Base-by-base conservation (phyloP, 805 yeast genomes). In the Dipodascus albidus region DNA sequence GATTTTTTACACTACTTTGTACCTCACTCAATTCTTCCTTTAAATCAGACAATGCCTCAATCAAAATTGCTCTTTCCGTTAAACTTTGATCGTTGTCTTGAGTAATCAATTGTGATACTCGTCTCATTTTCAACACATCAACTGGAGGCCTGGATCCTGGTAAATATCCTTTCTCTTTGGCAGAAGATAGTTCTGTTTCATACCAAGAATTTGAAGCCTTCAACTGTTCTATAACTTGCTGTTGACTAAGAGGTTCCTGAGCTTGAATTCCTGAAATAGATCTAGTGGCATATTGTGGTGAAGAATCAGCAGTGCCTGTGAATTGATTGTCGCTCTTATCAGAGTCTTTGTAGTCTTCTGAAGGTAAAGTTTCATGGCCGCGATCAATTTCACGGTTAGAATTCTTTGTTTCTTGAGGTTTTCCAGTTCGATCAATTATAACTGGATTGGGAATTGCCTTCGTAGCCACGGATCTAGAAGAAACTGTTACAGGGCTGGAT, bases 171-270 rank as follows among this genome's bases (percentile, higher is more conserved):
- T 60, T 56, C 23, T 62, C 61, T 41, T 52, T 55, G 6, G 66
- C 66, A 23, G 59, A 57, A 6, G 62, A 57, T 20, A 62, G 59
- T 51, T 62, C 66, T 3, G 59, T 49, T 53, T 62, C 66, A 52
- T 62, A 62, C 66, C 66, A 62, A 3, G 64, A 55, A 50, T 62
- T 62, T 27, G 66, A 62, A 2, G 64, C 66, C 54, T 62, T 62
- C 31, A 62, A 57, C 35, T 58, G 59, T 50, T 62, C 66, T 31
- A 62, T 47, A 6, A 58, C 65, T 49, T 62, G 62, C 9, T 49
- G 27, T 15, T 52, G 51, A 4, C 23, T 19, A n/a, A 55, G 53
- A 23, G 52, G 44, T 35, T 31, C 50, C 23, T 47, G 23, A n/a
- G 52, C 20, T 31, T 31, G 38, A 9, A 31, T 15, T 9, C 38